Percentiles rank a stretch among this genome's conserved stretches.
These are phyloP conservation scores for Malus asiatica DNA, from an alignment of 306 rosid species.

Conservation along the genomic window DNA sequence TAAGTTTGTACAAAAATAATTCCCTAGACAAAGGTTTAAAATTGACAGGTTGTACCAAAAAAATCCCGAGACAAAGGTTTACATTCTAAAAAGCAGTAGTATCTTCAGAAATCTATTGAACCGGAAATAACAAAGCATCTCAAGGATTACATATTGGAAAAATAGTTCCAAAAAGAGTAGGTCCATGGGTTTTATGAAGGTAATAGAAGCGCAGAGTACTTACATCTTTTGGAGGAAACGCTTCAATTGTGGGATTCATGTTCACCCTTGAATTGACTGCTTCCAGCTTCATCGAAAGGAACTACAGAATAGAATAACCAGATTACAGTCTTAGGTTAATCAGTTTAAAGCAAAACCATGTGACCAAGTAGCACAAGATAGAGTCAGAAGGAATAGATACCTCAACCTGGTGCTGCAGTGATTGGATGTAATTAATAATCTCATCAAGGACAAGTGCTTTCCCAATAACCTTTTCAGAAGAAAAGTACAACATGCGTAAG, in stretches of 20 bases:
- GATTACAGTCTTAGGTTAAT: slow-evolving; percentile 12
- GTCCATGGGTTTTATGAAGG: neutral
- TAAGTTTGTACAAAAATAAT: too few species aligned
- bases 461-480: slow-evolving; percentile 61
- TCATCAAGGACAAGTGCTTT: slow-evolving; percentile 89
- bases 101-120: neutral
- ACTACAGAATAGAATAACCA: slow-evolving; percentile 37
- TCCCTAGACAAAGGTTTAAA: too few species aligned
- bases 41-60: too few species aligned
- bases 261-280: slow-evolving; percentile 70
- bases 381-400: slow-evolving; percentile 22
- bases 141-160: neutral
- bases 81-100: neutral
- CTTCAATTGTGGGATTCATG: slow-evolving; percentile 37
- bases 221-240: slow-evolving; percentile 68
- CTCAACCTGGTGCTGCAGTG: slow-evolving; percentile 89
- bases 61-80: neutral
- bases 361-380: neutral
- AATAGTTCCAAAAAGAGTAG: neutral
- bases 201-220: slow-evolving; percentile 19
- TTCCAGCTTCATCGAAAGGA: slow-evolving; percentile 92
- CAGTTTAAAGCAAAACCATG: neutral
- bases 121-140: neutral
- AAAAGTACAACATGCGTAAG: neutral
- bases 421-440: slow-evolving; percentile 88